phyloP scores from a whole-genome alignment of 2,329 filamentous ascomycete species.

The Fusarium sp. region DNA sequence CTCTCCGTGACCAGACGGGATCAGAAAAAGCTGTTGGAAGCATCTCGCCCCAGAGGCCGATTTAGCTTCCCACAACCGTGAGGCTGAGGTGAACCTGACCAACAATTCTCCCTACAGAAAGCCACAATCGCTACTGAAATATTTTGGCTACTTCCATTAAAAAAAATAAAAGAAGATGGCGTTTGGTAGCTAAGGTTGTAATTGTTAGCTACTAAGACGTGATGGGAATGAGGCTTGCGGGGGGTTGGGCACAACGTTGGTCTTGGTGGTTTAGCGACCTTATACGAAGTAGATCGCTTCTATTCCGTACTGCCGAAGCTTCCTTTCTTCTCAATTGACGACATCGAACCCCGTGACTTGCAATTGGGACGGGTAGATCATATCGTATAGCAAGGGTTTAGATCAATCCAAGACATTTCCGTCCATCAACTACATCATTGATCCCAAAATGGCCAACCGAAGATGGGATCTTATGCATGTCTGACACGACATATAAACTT shows the following conservation, averaged over 20 bases:
- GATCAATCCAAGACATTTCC: not conserved
- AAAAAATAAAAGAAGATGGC: not conserved
- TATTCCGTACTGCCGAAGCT: not conserved
- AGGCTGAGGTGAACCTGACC: not conserved
- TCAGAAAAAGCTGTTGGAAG: not conserved
- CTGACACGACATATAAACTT: constrained; percentile 17
- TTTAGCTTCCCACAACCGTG: constrained; percentile 6
- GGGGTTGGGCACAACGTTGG: not conserved
- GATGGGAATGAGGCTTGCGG: not conserved
- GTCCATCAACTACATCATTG: constrained; percentile 19
- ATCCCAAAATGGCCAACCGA: not conserved
- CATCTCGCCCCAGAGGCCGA: not conserved
- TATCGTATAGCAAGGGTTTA: not conserved
- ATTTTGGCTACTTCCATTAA: not conserved
- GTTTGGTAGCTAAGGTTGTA: not conserved
- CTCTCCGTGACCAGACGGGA: not conserved
- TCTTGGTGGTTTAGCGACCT: not conserved
- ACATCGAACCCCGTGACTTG: not conserved
- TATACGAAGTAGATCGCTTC: not conserved
- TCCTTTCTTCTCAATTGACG: not conserved
- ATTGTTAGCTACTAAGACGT: not conserved
- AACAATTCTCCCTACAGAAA: constrained; percentile 1
- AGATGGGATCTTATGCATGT: constrained; percentile 16
- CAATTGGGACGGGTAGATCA: not conserved
- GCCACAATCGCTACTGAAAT: not conserved